Evolutionary conservation across 306 rosid genomes (phyloP), one percentile per base, ranked within the genome.

Genomic region (Sechiopsis laciniata): DNA sequence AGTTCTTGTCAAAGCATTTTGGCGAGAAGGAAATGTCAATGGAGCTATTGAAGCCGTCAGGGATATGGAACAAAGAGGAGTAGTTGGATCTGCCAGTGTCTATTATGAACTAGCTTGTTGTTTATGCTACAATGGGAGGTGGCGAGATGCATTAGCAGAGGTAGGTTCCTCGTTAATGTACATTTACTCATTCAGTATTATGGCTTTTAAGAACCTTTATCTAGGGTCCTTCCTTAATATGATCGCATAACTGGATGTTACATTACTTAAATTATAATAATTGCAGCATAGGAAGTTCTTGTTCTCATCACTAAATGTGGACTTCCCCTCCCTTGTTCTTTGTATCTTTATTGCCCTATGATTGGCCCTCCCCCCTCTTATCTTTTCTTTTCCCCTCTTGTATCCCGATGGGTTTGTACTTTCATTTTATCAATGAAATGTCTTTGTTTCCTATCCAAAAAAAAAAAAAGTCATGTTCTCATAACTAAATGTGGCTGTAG

Each of bases 41-140:
- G 90, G 86, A 80, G 98, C 97, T 71, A 82, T 90, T 73, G 81
- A 88, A 78, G 90, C 81, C 57, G 89, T 93, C 77, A 85, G 94
- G 79, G 88, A 85, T 50, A 90, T 93, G 97, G 97, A 93, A 85
- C 84, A 78, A 81, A 87, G 87, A 74, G 97, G 98, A 64, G 80
- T 90, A 64, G 88, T 83, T 76, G 96, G 97, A 79, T 81, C 83
- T 61, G 84, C 85, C 66, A 81, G 89, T 75, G 83, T 93, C 8
- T 93, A 90, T 84, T 93, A 90, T 69, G 97, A 88, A 81, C 79
- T 93, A 46, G 97, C 97, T 68, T 86, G 96, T 82, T 93, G 96
- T 87, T 94, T 93, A 72, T 90, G 97, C 82, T 81, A 87, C 85
- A 61, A 62, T 55, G 97, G 97, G 74, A 90, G 94, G 76, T 93